These are phyloP conservation scores for Penicillium steckii DNA, from an alignment of 495 filamentous ascomycete genomes.

Conservation along the genomic window DNA sequence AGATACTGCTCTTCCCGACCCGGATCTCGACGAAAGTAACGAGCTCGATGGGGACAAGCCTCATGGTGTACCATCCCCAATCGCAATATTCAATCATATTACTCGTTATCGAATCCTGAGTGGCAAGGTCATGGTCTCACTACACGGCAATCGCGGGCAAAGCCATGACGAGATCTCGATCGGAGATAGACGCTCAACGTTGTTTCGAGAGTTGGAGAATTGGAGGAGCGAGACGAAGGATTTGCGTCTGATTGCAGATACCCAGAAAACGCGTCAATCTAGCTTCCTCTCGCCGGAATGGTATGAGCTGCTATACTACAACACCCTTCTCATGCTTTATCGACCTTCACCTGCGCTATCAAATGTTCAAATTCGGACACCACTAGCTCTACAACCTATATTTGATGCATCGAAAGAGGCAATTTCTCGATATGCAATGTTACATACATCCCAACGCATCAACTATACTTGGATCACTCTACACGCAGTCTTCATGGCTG, in stretches of 20 bases:
- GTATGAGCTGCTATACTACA: slow-evolving; percentile 29
- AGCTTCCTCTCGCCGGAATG: slow-evolving; percentile 23
- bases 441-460: slow-evolving; percentile 21
- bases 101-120: slow-evolving; percentile 20
- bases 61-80: slow-evolving; percentile 1
- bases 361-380: slow-evolving; percentile 3
- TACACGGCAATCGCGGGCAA: slow-evolving; percentile 11
- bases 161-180: neutral
- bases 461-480: slow-evolving; percentile 31
- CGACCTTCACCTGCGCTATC: slow-evolving; percentile 22
- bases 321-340: slow-evolving; percentile 25
- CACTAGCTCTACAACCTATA: slow-evolving; percentile 14
- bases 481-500: slow-evolving; percentile 27
- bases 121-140: slow-evolving; percentile 11
- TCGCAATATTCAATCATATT: slow-evolving; percentile 22
- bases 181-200: neutral
- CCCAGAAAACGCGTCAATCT: slow-evolving; percentile 10
- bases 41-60: neutral
- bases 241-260: neutral
- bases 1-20: slow-evolving; percentile 20
- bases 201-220: slow-evolving; percentile 2
- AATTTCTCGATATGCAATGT: slow-evolving; percentile 19
- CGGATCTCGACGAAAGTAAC: slow-evolving; percentile 3
- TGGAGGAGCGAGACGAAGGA: slow-evolving; percentile 2
- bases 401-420: slow-evolving; percentile 19